These are phyloP conservation scores for Butyriboletus regius DNA, from an alignment of 1,284 basidiomycete genomes.

Conservation along the genomic window DNA sequence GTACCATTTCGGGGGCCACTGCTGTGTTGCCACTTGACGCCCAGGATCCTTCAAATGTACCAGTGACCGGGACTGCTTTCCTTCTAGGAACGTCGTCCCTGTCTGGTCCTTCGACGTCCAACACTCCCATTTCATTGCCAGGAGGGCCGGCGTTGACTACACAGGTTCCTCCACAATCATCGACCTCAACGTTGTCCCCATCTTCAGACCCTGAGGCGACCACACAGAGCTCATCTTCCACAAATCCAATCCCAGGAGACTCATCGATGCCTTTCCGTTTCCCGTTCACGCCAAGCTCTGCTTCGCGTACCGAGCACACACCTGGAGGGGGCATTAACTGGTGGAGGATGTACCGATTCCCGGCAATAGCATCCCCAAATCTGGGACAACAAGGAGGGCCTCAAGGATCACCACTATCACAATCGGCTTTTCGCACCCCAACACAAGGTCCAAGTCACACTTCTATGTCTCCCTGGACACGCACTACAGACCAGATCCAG, in stretches of 20 bases:
- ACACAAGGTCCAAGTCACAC: slow-evolving; percentile 19
- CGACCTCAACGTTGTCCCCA: slow-evolving; percentile 2
- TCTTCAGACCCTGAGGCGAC: slow-evolving; percentile 1
- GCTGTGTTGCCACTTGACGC: slow-evolving; percentile 21
- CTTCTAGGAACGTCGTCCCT: slow-evolving; percentile 14
- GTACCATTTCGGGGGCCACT: slow-evolving; percentile 11
- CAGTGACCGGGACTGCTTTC: slow-evolving; percentile 8
- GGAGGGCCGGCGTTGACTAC: slow-evolving; percentile 1
- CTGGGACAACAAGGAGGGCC: slow-evolving; percentile 14
- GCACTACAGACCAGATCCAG: slow-evolving; percentile 13
- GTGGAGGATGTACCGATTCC: slow-evolving; percentile 74
- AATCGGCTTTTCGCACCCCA: slow-evolving; percentile 11
- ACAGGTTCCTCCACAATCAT: slow-evolving; percentile 1
- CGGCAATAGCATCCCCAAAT: slow-evolving; percentile 45
- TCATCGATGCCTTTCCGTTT: slow-evolving; percentile 29
- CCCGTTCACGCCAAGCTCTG: slow-evolving; percentile 24
- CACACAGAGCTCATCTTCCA: slow-evolving; percentile 1
- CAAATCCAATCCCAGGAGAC: slow-evolving; percentile 11
- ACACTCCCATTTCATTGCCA: slow-evolving; percentile 4
- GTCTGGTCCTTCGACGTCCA: slow-evolving; percentile 9
- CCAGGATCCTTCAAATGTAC: slow-evolving; percentile 24
- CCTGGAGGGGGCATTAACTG: slow-evolving; percentile 58
- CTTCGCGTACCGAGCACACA: slow-evolving; percentile 31
- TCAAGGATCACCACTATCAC: slow-evolving; percentile 16
- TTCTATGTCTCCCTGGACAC: slow-evolving; percentile 17